Conservation (phyloP, 495 filamentous ascomycete species). For the Diplogelasinospora grovesii region DNA sequence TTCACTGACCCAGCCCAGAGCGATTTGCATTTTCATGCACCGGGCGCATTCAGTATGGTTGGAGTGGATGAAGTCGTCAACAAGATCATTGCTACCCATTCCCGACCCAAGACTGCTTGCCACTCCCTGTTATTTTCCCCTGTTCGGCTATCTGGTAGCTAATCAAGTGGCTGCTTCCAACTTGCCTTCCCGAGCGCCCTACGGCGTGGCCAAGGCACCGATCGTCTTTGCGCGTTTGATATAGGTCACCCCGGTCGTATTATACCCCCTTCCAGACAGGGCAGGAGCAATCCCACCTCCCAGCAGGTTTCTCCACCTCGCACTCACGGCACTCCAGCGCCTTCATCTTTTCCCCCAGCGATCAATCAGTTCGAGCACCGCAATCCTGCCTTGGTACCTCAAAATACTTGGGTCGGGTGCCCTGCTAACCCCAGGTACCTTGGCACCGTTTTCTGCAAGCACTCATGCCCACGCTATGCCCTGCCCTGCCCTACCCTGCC, state of each 20-base stretch:
- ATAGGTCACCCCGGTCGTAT: slow-evolving; percentile 37
- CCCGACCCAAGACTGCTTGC: slow-evolving; percentile 1
- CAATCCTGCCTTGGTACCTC: slow-evolving; percentile 15
- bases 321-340: slow-evolving; percentile 19
- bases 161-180: slow-evolving; percentile 13
- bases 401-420: slow-evolving; percentile 13
- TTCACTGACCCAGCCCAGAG: too few relatives aligned
- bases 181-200: slow-evolving; percentile 28
- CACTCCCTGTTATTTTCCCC: slow-evolving; percentile 9
- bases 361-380: slow-evolving; percentile 17
- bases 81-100: neutral
- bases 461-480: slow-evolving; percentile 16
- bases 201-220: slow-evolving; percentile 35
- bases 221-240: slow-evolving; percentile 35
- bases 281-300: slow-evolving; percentile 15
- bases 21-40: too few relatives aligned
- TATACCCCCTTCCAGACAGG: slow-evolving; percentile 33
- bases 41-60: too few relatives aligned
- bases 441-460: slow-evolving; percentile 13
- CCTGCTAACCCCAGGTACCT: slow-evolving; percentile 11
- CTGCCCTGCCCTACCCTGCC: slow-evolving; percentile 2
- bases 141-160: slow-evolving; percentile 27
- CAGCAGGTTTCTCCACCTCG: slow-evolving; percentile 17
- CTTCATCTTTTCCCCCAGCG: slow-evolving; percentile 13
- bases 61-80: neutral